Evolutionary conservation across 2,329 filamentous ascomycete species (phyloP).

Genomic region (Tolypocladium ovalisporum): DNA sequence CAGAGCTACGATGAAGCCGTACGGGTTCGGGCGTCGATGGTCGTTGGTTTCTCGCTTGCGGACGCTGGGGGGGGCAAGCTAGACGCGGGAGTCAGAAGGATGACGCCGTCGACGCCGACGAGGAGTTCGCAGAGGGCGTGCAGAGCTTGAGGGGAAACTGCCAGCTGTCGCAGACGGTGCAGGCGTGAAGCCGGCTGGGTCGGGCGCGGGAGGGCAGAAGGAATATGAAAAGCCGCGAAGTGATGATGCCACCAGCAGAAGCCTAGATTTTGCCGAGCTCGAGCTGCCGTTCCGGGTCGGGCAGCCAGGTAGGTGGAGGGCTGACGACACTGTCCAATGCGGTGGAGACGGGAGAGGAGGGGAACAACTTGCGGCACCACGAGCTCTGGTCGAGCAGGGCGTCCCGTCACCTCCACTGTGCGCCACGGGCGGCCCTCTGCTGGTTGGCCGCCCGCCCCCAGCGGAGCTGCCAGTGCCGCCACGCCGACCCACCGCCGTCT

Average conservation of each 20-base stretch:
- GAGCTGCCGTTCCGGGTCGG: neutral
- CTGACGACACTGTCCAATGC: neutral
- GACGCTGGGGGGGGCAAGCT: neutral
- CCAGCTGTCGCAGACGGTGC: neutral
- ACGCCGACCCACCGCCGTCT: neutral
- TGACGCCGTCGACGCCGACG: neutral
- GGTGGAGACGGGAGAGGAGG: neutral
- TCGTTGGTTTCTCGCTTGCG: neutral
- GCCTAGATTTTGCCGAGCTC: conserved; percentile 3
- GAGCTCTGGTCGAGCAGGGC: neutral
- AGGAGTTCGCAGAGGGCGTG: neutral
- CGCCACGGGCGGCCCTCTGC: neutral
- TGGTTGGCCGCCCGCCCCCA: too few species aligned
- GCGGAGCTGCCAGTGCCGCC: neutral
- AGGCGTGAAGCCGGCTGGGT: neutral
- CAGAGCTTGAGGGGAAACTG: neutral
- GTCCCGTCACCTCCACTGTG: too few species aligned
- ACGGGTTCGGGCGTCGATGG: neutral
- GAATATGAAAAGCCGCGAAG: neutral
- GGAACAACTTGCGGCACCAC: too few species aligned
- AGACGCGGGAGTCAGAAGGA: neutral
- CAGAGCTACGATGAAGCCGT: neutral
- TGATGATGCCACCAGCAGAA: conserved; percentile 4
- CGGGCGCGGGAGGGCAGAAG: neutral
- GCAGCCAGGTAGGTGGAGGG: neutral